A percentile compares a stretch with the other conserved stretches of the same genome.
These are phyloP conservation scores for Dianthus caryophyllus DNA, from an alignment of 148 eudicot genomes.

Conservation along the genomic window DNA sequence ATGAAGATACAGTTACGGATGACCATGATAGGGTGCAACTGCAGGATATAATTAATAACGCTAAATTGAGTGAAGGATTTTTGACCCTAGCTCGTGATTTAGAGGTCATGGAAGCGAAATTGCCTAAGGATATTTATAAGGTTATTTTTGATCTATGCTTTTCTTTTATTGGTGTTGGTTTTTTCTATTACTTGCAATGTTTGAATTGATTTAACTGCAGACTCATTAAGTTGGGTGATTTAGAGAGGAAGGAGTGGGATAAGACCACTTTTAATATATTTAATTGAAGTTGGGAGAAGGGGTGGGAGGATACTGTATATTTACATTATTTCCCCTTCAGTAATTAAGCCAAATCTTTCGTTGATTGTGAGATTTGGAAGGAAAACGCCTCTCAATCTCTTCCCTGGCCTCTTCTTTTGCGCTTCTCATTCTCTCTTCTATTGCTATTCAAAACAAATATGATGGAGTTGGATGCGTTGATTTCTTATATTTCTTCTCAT, in stretches of 20 bases:
- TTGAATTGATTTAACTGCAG: background rate
- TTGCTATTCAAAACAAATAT: too few species aligned
- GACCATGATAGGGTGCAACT: conserved; percentile 63
- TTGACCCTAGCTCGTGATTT: conserved; percentile 97
- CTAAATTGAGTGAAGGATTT: conserved; percentile 84
- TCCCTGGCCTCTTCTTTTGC: too few species aligned
- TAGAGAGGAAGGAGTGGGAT: background rate
- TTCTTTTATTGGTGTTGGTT: too few species aligned
- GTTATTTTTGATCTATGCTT: conserved; percentile 30
- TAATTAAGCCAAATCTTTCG: background rate
- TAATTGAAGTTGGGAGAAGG: too few species aligned
- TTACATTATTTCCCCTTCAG: background rate
- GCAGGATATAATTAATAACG: conserved; percentile 78
- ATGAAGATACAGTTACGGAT: conserved; percentile 54
- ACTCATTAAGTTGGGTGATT: background rate
- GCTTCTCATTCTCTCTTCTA: too few species aligned
- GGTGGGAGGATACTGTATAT: background rate
- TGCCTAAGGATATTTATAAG: conserved; percentile 96
- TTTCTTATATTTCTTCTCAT: too few species aligned
- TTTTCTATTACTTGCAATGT: too few species aligned
- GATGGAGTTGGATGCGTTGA: too few species aligned
- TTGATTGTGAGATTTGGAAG: too few species aligned
- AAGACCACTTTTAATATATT: too few species aligned
- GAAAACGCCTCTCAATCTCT: too few species aligned
- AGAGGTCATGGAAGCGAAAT: conserved; percentile 98